Conservation (phyloP, 2,329 filamentous ascomycete genomes). For the Epicoccum sorghinum region DNA sequence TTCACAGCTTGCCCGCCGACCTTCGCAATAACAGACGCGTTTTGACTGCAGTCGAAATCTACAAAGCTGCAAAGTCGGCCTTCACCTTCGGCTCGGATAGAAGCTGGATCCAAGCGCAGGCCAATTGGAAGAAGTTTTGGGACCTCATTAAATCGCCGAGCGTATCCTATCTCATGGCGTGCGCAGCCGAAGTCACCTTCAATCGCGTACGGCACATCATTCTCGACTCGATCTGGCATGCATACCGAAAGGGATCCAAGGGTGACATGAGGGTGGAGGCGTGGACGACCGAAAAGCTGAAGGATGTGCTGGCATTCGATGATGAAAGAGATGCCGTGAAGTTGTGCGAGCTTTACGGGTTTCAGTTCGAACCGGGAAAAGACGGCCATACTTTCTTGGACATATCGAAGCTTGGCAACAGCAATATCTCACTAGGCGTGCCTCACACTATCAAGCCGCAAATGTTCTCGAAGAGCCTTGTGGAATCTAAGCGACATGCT, state of each 20-base stretch:
- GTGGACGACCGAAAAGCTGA: slow-evolving; percentile 62
- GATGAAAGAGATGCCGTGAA: slow-evolving; percentile 58
- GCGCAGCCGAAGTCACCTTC: slow-evolving; percentile 68
- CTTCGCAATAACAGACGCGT: slow-evolving; percentile 60
- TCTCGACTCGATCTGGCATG: slow-evolving; percentile 61
- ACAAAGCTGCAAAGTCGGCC: slow-evolving; percentile 61
- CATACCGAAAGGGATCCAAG: slow-evolving; percentile 59
- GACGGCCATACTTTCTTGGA: slow-evolving; percentile 59
- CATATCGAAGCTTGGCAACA: slow-evolving; percentile 54
- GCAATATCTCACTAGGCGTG: slow-evolving; percentile 24
- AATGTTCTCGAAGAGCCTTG: slow-evolving; percentile 59
- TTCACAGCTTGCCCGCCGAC: slow-evolving; percentile 61
- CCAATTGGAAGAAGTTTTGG: slow-evolving; percentile 66
- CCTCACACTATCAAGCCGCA: slow-evolving; percentile 52
- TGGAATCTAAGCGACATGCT: slow-evolving; percentile 64
- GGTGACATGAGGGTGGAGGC: slow-evolving; percentile 56
- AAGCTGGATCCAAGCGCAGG: slow-evolving; percentile 61
- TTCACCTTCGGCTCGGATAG: slow-evolving; percentile 58
- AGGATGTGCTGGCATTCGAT: slow-evolving; percentile 61
- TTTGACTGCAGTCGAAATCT: slow-evolving; percentile 62
- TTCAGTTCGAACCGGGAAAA: slow-evolving; percentile 55
- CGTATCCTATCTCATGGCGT: slow-evolving; percentile 68
- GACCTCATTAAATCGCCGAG: slow-evolving; percentile 59
- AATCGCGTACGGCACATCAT: slow-evolving; percentile 62
- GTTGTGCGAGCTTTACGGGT: slow-evolving; percentile 61